These are phyloP conservation scores for Suhomyces ambrosiae DNA, from an alignment of 1,139 yeast genomes.

Conservation along the genomic window DNA sequence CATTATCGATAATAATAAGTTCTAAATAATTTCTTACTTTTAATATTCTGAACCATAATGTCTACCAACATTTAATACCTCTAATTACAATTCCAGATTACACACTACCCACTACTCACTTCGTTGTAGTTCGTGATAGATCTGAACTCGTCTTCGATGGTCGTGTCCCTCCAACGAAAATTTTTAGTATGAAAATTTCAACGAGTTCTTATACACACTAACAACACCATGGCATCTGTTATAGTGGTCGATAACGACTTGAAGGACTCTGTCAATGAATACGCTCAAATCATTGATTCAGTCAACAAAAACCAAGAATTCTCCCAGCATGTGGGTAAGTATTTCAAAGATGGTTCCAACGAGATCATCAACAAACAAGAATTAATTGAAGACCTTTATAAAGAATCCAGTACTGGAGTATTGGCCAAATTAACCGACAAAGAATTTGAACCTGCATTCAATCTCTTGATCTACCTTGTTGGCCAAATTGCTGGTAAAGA, in stretches of 20 bases:
- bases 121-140: too few species aligned
- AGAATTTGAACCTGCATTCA: slow-evolving; percentile 50
- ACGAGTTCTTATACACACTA: slow-evolving; percentile 4
- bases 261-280: slow-evolving; percentile 45
- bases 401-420: slow-evolving; percentile 19
- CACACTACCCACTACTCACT: too few species aligned
- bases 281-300: slow-evolving; percentile 42
- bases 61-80: too few species aligned
- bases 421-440: slow-evolving; percentile 43
- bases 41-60: too few species aligned
- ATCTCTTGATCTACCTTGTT: slow-evolving; percentile 43
- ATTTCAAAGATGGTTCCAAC: slow-evolving; percentile 25
- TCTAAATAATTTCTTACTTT: too few species aligned
- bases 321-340: slow-evolving; percentile 31
- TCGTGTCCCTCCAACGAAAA: slow-evolving; percentile 15
- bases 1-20: too few species aligned
- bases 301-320: slow-evolving; percentile 30
- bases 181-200: slow-evolving; percentile 14
- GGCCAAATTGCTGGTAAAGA: slow-evolving; percentile 30
- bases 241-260: slow-evolving; percentile 50
- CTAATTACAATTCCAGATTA: too few species aligned
- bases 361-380: slow-evolving; percentile 33
- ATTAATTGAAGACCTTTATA: slow-evolving; percentile 32
- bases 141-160: too few species aligned
- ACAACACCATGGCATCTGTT: slow-evolving; percentile 41